These are phyloP conservation scores for Stachybotrys chartarum DNA, from an alignment of 2,329 filamentous ascomycete genomes.

Conservation along the genomic window DNA sequence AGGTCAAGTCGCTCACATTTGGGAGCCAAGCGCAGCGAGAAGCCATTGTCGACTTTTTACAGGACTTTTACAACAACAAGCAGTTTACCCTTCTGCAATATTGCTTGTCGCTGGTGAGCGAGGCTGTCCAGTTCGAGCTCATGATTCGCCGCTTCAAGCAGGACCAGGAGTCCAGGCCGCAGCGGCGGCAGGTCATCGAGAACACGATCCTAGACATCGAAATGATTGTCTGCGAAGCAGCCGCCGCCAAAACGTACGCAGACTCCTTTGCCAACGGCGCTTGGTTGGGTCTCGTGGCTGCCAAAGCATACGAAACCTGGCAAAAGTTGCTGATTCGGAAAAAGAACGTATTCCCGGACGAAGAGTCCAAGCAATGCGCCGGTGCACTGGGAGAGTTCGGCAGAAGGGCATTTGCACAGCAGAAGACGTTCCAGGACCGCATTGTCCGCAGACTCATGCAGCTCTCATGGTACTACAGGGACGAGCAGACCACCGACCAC, in stretches of 20 bases:
- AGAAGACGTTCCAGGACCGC: slow-evolving; percentile 5
- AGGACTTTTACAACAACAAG: neutral
- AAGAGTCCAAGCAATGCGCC: neutral
- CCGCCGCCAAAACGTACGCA: neutral
- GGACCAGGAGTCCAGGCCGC: neutral
- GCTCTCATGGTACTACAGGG: slow-evolving; percentile 4
- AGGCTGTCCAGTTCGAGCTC: slow-evolving; percentile 8
- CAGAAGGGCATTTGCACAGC: neutral
- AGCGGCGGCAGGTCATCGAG: neutral
- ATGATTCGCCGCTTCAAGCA: slow-evolving; percentile 7
- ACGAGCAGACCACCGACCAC: slow-evolving; percentile 12
- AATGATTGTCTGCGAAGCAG: neutral
- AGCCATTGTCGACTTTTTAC: slow-evolving; percentile 3
- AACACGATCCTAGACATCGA: neutral
- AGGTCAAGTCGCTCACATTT: neutral
- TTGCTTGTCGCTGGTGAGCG: slow-evolving; percentile 9
- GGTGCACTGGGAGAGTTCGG: neutral
- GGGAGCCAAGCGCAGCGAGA: neutral
- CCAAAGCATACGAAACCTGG: neutral
- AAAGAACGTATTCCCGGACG: neutral
- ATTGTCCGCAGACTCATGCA: slow-evolving; percentile 11
- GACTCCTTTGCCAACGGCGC: neutral
- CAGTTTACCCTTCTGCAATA: slow-evolving; percentile 9
- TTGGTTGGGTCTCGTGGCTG: neutral
- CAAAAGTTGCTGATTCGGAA: neutral